phyloP scores from a whole-genome alignment of 345 rosid species.

The Eucalyptus viminalis region DNA sequence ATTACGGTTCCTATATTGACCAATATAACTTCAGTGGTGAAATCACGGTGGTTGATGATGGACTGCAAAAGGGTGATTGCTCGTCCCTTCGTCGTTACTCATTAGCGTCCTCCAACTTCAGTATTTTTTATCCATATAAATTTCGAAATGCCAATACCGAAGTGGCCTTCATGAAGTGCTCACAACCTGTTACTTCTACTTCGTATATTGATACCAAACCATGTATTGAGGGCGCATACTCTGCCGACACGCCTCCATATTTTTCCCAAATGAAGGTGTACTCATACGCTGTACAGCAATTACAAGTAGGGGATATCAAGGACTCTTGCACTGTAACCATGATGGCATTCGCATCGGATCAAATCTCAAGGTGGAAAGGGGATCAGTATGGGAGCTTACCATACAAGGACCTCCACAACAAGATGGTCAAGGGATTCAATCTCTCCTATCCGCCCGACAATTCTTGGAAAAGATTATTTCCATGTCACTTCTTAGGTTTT shows the following conservation, averaged over 20 bases:
- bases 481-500: too few species aligned
- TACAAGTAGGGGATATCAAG: too few species aligned
- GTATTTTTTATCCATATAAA: rapidly evolving
- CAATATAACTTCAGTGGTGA: rapidly evolving
- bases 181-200: neutral
- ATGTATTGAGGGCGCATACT: too few species aligned
- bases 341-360: neutral
- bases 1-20: rapidly evolving
- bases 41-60: neutral
- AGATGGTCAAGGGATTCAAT: neutral
- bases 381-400: neutral
- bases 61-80: neutral
- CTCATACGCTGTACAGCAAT: too few species aligned
- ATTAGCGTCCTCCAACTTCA: rapidly evolving
- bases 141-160: rapidly evolving
- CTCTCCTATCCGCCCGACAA: too few species aligned
- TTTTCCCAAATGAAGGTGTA: too few species aligned
- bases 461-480: too few species aligned
- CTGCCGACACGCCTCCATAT: too few species aligned
- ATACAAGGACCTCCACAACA: neutral
- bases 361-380: too few species aligned
- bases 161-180: neutral
- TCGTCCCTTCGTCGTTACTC: neutral
- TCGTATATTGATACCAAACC: rapidly evolving
- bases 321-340: neutral